Evolutionary conservation across 2,329 filamentous ascomycete genomes (phyloP).

Genomic region (Neurospora sp.): DNA sequence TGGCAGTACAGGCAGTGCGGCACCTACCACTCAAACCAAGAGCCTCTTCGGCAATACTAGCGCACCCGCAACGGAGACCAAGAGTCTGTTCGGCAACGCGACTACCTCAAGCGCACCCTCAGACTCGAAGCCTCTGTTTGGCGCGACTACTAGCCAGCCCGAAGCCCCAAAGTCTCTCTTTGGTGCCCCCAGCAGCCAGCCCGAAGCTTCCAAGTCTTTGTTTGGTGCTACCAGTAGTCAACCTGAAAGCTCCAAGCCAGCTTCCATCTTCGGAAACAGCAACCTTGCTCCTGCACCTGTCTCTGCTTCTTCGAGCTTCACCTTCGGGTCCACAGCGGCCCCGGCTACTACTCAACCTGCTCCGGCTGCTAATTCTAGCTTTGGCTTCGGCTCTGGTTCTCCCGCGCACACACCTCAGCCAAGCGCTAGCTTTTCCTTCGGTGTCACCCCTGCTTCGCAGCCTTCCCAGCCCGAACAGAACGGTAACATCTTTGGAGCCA

Average conservation of each 20-base stretch:
- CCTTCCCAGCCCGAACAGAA: conserved; percentile 7
- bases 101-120: conserved; percentile 6
- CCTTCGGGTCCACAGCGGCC: conserved; percentile 8
- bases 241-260: conserved; percentile 20
- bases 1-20: conserved; percentile 3
- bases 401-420: conserved; percentile 1
- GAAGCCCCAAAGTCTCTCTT: conserved; percentile 23
- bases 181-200: conserved; percentile 14
- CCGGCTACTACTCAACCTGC: conserved; percentile 5
- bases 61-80: conserved; percentile 7
- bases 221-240: conserved; percentile 30
- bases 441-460: conserved; percentile 11
- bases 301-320: background rate
- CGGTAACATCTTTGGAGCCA: conserved; percentile 20
- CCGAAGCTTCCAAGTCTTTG: conserved; percentile 16
- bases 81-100: conserved; percentile 12
- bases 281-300: background rate
- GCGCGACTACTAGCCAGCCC: background rate
- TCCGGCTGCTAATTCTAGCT: conserved; percentile 7
- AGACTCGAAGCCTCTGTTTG: conserved; percentile 8
- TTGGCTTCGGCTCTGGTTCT: conserved; percentile 8
- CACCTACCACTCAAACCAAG: conserved; percentile 11
- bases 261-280: conserved; percentile 6
- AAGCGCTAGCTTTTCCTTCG: conserved; percentile 4
- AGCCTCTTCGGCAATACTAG: conserved; percentile 24